Evolutionary conservation across 2,329 filamentous ascomycete species (phyloP), one percentile per base, ranked within the genome.

Genomic region (Pestalotiopsis sp.): DNA sequence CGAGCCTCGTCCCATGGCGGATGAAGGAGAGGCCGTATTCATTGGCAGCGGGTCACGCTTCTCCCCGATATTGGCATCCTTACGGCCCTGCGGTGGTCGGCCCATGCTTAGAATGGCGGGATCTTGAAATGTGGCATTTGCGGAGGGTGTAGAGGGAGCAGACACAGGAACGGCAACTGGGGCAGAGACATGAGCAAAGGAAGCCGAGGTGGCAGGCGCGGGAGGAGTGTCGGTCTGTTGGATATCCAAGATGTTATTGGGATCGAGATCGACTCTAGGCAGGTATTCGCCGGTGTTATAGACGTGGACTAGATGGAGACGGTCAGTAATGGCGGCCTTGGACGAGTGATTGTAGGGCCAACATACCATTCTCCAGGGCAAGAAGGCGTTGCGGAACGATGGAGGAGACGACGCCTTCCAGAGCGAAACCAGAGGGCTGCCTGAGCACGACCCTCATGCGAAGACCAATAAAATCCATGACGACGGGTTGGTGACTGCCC

Each of bases 101-200:
- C 84, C 84, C 64, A 93, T 87, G 76, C 93, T 94, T 61, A 97
- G 78, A 67, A 97, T 97, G 3, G 94, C 94, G 12, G 94, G 94
- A 74, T 97, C 94, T n/a, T 91, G 86, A 75, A 96, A 94, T 0
- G 84, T 69, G 59, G 75, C 73, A 49, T 75, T 78, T 65, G 67
- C 59, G 20, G 76, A 68, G 25, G 78, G 68, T 4, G 72, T 66
- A 17, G 57, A 73, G 66, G 68, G 75, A 67, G 71, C 73, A 74
- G 67, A 64, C 25, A 77, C 73, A 68, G 76, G 72, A 23, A 63
- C 23, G 39, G 66, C 56, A 14, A 67, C 38, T 1, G 45, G 45
- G 17, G 20, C 45, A 11, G 14, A 17, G 45, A 9, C 45, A 9
- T 17, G 45, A 52, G 45, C n/a, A n/a, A n/a, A 39, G 27, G 68